Percentiles rank a stretch among this genome's conserved stretches.
Evolutionary conservation across 2,329 filamentous ascomycete genomes (phyloP).

Genomic region (Blastomyces percursus): DNA sequence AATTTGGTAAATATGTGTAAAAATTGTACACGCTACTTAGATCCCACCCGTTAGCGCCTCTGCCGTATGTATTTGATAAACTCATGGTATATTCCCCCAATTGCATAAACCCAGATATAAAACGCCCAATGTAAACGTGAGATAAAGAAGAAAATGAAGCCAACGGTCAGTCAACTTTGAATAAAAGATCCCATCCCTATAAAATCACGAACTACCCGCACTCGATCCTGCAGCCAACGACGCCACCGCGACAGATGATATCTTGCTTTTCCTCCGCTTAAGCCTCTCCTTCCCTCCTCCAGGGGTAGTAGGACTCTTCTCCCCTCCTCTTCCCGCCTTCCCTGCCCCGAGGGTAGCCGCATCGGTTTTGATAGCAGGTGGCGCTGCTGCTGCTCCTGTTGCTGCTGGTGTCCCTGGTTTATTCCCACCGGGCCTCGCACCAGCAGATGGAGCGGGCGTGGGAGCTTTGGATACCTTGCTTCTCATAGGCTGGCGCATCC

Average conservation of each 20-base stretch:
- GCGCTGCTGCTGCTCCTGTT: neutral
- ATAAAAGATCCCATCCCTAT: neutral
- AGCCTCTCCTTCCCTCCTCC: slow-evolving; percentile 24
- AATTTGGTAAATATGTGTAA: no score
- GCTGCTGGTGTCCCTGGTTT: slow-evolving; percentile 11
- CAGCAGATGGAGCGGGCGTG: slow-evolving; percentile 10
- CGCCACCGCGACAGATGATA: neutral
- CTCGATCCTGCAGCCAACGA: neutral
- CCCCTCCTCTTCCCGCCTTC: slow-evolving; percentile 24
- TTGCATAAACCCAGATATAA: neutral
- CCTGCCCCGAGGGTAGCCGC: slow-evolving; percentile 15
- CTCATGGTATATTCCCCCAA: neutral
- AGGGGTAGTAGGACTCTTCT: slow-evolving; percentile 23
- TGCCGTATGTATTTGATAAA: neutral
- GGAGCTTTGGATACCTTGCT: slow-evolving; percentile 5
- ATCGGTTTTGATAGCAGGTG: slow-evolving; percentile 20
- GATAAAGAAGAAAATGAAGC: neutral
- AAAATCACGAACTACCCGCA: neutral
- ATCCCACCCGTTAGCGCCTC: neutral
- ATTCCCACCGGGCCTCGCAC: neutral
- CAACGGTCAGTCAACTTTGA: neutral
- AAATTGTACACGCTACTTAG: neutral
- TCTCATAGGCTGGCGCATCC: neutral
- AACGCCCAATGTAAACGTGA: neutral
- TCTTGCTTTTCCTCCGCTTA: slow-evolving; percentile 28